Base-by-base conservation (phyloP, 1,139 yeast genomes). In the Ashbya aceris region DNA sequence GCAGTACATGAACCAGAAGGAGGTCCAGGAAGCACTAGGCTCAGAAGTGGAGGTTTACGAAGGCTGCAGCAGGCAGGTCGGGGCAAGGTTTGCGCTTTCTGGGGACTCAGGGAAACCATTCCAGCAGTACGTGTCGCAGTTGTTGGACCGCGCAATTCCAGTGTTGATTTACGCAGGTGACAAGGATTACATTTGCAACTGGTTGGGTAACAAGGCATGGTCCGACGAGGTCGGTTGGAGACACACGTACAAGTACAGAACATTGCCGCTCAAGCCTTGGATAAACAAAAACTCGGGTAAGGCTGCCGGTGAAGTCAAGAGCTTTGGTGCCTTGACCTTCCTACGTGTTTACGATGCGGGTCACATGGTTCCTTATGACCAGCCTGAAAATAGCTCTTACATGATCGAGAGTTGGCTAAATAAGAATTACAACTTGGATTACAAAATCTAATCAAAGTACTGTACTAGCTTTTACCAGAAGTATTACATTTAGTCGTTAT, bases 141-240 rank as follows among this genome's bases (percentile, higher is more conserved):
- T 81, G 41, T 66, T 82, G 43, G 79, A 81, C 41, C 59, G 68
- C 46, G 76, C 71, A 5, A 61, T 84, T 40, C 94, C 94, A 11
- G 85, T 83, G n/a, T 73, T 84, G 56, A 72, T 83, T 47, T 84
- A 84, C 55, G 94, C 91, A 12, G 95, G 95, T 57, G 94, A 84
- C 63, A 83, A 83, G 66, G 95, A 84, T 64, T 85, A 76, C 63
- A 84, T 85, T 54, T 85, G 95, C 67, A 85, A 85, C 67, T 85
- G 95, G 94, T 71, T 85, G 53, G 95, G 95, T 45, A 84, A 83
- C 65, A 74, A 74, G 58, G 89, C 81, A 7, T 83, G 94, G 93
- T 67, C 84, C 31, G 71, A 82, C 55, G 70, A 66, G 46, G 70
- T 84, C 54, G 77, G 76, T 47, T 83, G 91, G 87, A 60, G 69